Conservation (phyloP, 1,284 basidiomycete genomes). For the Moesziomyces antarcticus region DNA sequence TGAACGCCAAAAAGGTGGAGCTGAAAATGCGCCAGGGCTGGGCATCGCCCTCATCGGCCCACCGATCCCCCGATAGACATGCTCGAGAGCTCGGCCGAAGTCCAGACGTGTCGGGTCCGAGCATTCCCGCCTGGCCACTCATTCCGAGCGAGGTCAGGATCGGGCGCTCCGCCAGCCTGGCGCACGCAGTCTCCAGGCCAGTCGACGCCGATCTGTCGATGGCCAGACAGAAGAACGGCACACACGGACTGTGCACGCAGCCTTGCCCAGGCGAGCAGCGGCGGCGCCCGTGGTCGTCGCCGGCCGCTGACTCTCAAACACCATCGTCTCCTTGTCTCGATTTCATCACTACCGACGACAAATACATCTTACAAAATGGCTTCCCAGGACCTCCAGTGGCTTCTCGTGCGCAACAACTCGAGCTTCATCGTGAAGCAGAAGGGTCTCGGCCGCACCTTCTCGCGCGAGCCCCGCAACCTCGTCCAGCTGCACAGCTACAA, state of each 20-base stretch:
- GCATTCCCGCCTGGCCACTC: too few relatives aligned
- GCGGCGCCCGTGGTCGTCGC: neutral
- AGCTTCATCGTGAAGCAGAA: slow-evolving; percentile 67
- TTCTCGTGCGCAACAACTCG: slow-evolving; percentile 61
- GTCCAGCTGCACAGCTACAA: slow-evolving; percentile 66
- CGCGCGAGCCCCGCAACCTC: slow-evolving; percentile 65
- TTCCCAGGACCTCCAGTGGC: slow-evolving; percentile 67
- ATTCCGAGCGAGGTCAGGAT: neutral
- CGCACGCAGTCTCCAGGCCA: neutral
- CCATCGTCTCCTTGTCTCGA: slow-evolving; percentile 27
- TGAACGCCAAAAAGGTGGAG: neutral
- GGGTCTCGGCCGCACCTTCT: slow-evolving; percentile 65
- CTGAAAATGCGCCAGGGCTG: neutral
- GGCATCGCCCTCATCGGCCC: neutral
- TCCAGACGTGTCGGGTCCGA: neutral
- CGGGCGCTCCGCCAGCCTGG: neutral
- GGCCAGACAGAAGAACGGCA: neutral
- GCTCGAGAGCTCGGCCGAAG: neutral
- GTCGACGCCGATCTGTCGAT: neutral
- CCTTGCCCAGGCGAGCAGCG: neutral
- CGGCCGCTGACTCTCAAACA: slow-evolving; percentile 10
- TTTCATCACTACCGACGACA: neutral
- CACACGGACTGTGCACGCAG: too few relatives aligned
- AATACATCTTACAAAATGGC: slow-evolving; percentile 43
- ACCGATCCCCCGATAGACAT: neutral